These are phyloP conservation scores for Phylloporus sp. DNA, from an alignment of 1,284 basidiomycete genomes.

Conservation along the genomic window DNA sequence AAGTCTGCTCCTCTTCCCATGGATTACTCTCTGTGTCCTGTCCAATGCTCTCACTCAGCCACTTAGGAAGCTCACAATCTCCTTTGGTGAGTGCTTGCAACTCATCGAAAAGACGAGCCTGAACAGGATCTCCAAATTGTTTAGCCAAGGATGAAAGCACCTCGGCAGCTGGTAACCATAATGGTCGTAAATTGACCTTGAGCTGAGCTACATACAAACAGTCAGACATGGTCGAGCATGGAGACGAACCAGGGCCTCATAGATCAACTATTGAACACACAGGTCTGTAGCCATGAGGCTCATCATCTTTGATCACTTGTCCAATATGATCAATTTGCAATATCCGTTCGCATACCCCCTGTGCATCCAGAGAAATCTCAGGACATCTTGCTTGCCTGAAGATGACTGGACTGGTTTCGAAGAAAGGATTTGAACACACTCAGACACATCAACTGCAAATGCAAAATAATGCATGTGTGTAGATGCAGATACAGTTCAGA, in stretches of 20 bases:
- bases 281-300: slow-evolving; percentile 57
- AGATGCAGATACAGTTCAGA: slow-evolving; percentile 52
- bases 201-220: slow-evolving; percentile 65
- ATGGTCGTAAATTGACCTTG: slow-evolving; percentile 88
- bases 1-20: slow-evolving; percentile 71
- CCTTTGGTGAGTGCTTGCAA: slow-evolving; percentile 42
- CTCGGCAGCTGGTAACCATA: slow-evolving; percentile 84
- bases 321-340: slow-evolving; percentile 69
- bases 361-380: slow-evolving; percentile 72
- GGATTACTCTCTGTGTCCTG: slow-evolving; percentile 44
- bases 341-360: slow-evolving; percentile 83
- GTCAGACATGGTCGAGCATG: neutral
- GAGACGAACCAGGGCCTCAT: too few species aligned
- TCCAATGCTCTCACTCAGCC: slow-evolving; percentile 19
- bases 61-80: slow-evolving; percentile 14
- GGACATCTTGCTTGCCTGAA: slow-evolving; percentile 55
- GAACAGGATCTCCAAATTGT: slow-evolving; percentile 70
- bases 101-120: slow-evolving; percentile 73
- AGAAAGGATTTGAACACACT: slow-evolving; percentile 60
- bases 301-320: slow-evolving; percentile 56
- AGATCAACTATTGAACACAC: slow-evolving; percentile 67
- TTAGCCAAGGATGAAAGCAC: slow-evolving; percentile 65
- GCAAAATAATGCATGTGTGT: slow-evolving; percentile 55
- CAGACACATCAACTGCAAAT: slow-evolving; percentile 60
- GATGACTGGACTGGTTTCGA: slow-evolving; percentile 45